phyloP scores from a whole-genome alignment of 2,329 filamentous ascomycete genomes.

The Aaosphaeria pasadenensis region DNA sequence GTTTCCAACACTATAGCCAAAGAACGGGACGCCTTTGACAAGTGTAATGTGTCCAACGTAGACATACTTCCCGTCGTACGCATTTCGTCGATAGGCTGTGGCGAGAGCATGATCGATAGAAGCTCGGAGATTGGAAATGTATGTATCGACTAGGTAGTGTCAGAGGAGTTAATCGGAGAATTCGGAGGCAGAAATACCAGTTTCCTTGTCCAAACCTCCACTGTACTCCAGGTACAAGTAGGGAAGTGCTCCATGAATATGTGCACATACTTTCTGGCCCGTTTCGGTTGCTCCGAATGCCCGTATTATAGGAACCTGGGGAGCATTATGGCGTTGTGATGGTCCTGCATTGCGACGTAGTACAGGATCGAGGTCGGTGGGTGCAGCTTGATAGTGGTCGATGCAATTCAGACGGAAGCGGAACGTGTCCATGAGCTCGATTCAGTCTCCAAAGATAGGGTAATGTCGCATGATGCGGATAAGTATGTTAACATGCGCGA shows the following conservation, averaged over 20 bases:
- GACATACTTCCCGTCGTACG: conserved; percentile 63
- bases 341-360: conserved; percentile 61
- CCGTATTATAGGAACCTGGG: conserved; percentile 80
- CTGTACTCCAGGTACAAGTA: conserved; percentile 91
- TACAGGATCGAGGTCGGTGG: conserved; percentile 76
- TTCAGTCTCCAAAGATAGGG: too few relatives aligned
- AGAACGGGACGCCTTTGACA: conserved; percentile 92
- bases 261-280: conserved; percentile 92
- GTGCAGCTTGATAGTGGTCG: conserved; percentile 84
- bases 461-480: too few relatives aligned
- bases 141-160: conserved; percentile 60
- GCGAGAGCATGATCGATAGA: conserved; percentile 90
- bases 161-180: conserved; percentile 19
- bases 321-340: conserved; percentile 59
- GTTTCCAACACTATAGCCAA: conserved; percentile 92
- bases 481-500: too few relatives aligned
- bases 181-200: conserved; percentile 53
- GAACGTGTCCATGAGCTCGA: conserved; percentile 66
- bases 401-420: conserved; percentile 92
- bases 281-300: conserved; percentile 92
- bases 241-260: conserved; percentile 92
- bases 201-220: conserved; percentile 63
- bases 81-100: conserved; percentile 76
- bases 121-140: conserved; percentile 74
- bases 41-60: conserved; percentile 90